Base-by-base conservation (phyloP, 352 stramenopile genomes). In the Phytophthora kernoviae region DNA sequence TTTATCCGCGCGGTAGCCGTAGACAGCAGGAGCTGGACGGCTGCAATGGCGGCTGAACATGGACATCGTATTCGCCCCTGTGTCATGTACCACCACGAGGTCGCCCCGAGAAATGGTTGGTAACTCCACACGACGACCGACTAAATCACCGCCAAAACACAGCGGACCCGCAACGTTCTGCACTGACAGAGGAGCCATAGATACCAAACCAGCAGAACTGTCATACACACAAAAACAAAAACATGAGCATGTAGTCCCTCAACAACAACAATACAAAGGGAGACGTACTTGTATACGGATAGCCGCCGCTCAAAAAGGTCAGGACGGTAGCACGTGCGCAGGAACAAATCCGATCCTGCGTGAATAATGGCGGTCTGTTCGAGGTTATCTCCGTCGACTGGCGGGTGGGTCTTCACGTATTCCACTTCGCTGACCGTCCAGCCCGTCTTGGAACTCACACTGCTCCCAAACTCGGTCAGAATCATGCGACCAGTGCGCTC, bases 391-490 rank as follows among this genome's bases (percentile, higher is more conserved):
- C 52, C 51, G 26, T 73, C 65, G 5, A 80, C 58, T 9, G 54
- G 43, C 12, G 81, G 79, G 40, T 91, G 81, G 22, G 62, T 50
- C 69, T 98, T 97, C 50, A 96, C 75, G 50, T 96, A 96, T 59
- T 98, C 91, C n/a, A 98, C 88, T 17, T 88, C 75, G 26, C 84
- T 95, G 15, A 96, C 86, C 12, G 88, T 86, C 70, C 91, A 91
- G 15, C 84, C 90, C 1, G 75, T 90, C 65, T 98, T 98, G 7
- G 81, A 74, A 46, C 92, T 91, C 21, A 97, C 69, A 26, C 77
- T 84, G 52, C 87, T 79, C 14, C 93, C 93, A 53, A 98, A 98
- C 61, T 98, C 93, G 12, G 93, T 98, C 14, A 98, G 62, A 64
- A 98, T 91, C 5, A 74, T 86, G 18, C 83, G 76, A 26, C 75